These are phyloP conservation scores for Fusarium austroafricanum DNA, from an alignment of 2,329 filamentous ascomycete species.

Conservation along the genomic window DNA sequence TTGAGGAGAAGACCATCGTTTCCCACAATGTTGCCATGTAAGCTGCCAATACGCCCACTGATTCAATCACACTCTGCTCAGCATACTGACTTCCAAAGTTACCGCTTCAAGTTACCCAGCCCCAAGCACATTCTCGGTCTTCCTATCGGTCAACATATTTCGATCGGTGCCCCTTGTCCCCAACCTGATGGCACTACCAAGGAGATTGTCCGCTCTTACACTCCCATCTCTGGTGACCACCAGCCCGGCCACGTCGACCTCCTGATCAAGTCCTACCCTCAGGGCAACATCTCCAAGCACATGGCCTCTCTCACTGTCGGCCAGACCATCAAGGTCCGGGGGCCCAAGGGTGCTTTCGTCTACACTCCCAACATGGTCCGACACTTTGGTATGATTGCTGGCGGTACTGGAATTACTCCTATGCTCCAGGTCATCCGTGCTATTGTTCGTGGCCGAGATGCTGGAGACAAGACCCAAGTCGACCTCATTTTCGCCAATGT, in stretches of 20 bases:
- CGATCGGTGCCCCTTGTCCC: slow-evolving; percentile 81
- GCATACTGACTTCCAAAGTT: slow-evolving; percentile 63
- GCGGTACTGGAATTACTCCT: slow-evolving; percentile 96
- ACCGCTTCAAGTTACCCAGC: slow-evolving; percentile 89
- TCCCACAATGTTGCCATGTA: slow-evolving; percentile 99
- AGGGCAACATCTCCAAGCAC: slow-evolving; percentile 96
- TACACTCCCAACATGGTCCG: slow-evolving; percentile 98
- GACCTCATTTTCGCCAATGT: slow-evolving; percentile 99
- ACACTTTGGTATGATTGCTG: slow-evolving; percentile 97
- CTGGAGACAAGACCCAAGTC: slow-evolving; percentile 87
- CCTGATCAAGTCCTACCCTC: slow-evolving; percentile 97
- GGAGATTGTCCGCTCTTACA: slow-evolving; percentile 92
- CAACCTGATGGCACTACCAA: slow-evolving; percentile 78
- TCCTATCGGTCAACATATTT: slow-evolving; percentile 99
- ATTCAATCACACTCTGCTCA: not conserved
- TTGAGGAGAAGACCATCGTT: slow-evolving; percentile 93
- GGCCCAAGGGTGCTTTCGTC: slow-evolving; percentile 97
- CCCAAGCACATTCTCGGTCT: slow-evolving; percentile 88
- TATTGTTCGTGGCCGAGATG: slow-evolving; percentile 81
- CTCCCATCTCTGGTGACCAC: slow-evolving; percentile 89
- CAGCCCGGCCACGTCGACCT: slow-evolving; percentile 94
- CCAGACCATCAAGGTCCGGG: slow-evolving; percentile 88
- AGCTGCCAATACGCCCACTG: slow-evolving; percentile 45
- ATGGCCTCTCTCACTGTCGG: slow-evolving; percentile 86
- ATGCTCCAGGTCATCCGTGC: slow-evolving; percentile 98